A percentile compares a stretch with the other conserved stretches of the same genome.
Evolutionary conservation across 2,329 filamentous ascomycete genomes (phyloP).

Genomic region (Cytospora paraplurivora): DNA sequence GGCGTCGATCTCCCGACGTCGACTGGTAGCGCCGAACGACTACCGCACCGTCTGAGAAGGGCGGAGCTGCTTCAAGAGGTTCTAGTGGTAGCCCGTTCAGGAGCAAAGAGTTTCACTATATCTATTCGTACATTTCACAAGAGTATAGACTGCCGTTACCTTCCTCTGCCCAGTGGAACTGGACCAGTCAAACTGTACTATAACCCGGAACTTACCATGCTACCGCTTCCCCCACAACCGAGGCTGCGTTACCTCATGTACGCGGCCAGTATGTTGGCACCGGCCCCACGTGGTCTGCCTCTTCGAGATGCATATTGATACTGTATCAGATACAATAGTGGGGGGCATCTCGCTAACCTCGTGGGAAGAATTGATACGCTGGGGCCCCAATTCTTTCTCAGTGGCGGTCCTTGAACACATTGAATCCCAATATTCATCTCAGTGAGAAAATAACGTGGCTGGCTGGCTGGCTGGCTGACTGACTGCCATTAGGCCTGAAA

Average conservation of each 20-base stretch:
- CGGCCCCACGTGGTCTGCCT: not conserved
- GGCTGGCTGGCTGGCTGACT: not conserved
- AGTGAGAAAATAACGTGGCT: not conserved
- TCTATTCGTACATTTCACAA: too few relatives aligned
- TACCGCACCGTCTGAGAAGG: not conserved
- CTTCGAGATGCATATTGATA: not conserved
- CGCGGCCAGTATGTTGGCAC: not conserved
- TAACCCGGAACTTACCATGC: not conserved
- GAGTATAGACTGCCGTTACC: too few relatives aligned
- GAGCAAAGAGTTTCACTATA: too few relatives aligned
- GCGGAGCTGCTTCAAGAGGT: not conserved
- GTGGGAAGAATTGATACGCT: not conserved
- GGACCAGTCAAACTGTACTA: not conserved
- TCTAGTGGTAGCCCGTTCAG: not conserved
- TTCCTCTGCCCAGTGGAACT: too few relatives aligned
- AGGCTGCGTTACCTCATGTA: not conserved
- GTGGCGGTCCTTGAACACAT: not conserved
- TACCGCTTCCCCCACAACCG: not conserved
- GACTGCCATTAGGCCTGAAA: not conserved
- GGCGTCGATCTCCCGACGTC: slow-evolving; percentile 17
- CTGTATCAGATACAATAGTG: not conserved
- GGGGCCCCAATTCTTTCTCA: not conserved
- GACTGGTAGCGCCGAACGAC: slow-evolving; percentile 11
- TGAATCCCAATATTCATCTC: not conserved
- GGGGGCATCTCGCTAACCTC: not conserved